Evolutionary conservation across 2,329 filamentous ascomycete genomes (phyloP), one percentile per base, ranked within the genome.

Genomic region (Rutstroemia sydowiana): DNA sequence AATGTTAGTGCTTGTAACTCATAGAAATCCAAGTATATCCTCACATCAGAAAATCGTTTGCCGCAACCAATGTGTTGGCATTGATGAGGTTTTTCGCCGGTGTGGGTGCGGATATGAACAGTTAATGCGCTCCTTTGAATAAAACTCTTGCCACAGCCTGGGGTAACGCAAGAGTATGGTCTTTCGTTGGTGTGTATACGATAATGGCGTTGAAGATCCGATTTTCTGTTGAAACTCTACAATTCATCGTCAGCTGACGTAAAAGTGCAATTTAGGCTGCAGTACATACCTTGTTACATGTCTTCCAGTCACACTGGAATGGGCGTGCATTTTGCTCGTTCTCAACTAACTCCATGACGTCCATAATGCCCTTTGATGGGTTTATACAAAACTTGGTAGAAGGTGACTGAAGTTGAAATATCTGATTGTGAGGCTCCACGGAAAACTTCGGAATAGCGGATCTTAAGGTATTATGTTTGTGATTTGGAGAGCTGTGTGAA

Each of bases 171-270:
- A 28, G 75, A 73, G 65, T 85, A 85, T 9, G 83, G 83, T 18
- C 82, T 73, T 67, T 86, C 82, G 63, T 85, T 85, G 49, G 83
- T 87, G 68, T 87, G 83, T 63, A 86, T 87, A 56, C 83, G 76
- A 63, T 84, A 84, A 63, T 87, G 83, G 63, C 83, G 75, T 63
- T 85, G 81, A 55, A 87, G 70, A 61, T 86, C 83, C 16, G 83
- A 86, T 67, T 86, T 86, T 62, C 83, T 75, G 68, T 85, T 85
- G 72, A 87, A 87, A 69, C 79, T 83, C 83, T 86, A 59, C 13
- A 42, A 23, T 13, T 37, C 11, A 34, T 30, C 30, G 47, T 59
- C 41, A 56, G 53, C 28, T 49, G 26, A 42, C 16, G 23, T 42
- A 43, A 39, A 21, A 23, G 28, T 30, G n/a, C 13, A 36, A 10